These are phyloP conservation scores for Phytopythium litorale DNA, from an alignment of 352 stramenopile species.

Conservation along the genomic window DNA sequence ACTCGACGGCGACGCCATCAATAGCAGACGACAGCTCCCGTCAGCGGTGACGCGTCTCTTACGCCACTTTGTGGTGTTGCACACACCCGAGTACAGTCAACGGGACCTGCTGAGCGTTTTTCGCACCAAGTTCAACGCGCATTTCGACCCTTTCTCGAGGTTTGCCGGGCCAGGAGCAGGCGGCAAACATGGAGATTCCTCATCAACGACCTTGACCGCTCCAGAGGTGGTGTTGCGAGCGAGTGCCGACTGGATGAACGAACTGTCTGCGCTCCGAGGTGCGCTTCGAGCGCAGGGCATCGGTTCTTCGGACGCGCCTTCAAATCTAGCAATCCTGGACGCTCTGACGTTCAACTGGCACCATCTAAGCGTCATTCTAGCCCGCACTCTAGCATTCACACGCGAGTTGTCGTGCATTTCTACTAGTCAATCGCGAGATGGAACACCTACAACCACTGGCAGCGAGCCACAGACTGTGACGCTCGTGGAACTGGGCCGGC, in stretches of 20 bases:
- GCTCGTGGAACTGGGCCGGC: slow-evolving; percentile 46
- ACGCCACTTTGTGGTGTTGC: slow-evolving; percentile 50
- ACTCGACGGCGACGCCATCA: slow-evolving; percentile 5
- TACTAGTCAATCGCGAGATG: not conserved
- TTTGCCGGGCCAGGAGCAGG: not conserved
- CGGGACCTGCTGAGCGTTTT: slow-evolving; percentile 53
- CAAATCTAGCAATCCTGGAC: not conserved
- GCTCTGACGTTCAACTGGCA: slow-evolving; percentile 45
- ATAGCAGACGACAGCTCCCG: not conserved
- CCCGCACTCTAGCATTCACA: slow-evolving; percentile 33
- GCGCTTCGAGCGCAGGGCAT: slow-evolving; percentile 5
- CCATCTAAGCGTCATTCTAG: slow-evolving; percentile 33
- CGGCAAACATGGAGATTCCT: slow-evolving; percentile 3
- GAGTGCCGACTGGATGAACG: slow-evolving; percentile 34
- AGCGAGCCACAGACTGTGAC: slow-evolving; percentile 12
- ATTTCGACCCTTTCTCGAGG: slow-evolving; percentile 13
- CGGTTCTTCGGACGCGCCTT: not conserved
- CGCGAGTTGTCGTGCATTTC: not conserved
- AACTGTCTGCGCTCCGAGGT: not conserved
- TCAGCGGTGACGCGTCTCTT: slow-evolving; percentile 21
- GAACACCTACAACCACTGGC: not conserved
- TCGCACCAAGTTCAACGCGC: slow-evolving; percentile 28
- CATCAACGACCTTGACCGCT: not conserved
- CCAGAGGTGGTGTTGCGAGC: slow-evolving; percentile 50
- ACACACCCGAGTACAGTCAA: slow-evolving; percentile 31